Conservation (phyloP, 1,284 basidiomycete species). For the Puccinia horiana region DNA sequence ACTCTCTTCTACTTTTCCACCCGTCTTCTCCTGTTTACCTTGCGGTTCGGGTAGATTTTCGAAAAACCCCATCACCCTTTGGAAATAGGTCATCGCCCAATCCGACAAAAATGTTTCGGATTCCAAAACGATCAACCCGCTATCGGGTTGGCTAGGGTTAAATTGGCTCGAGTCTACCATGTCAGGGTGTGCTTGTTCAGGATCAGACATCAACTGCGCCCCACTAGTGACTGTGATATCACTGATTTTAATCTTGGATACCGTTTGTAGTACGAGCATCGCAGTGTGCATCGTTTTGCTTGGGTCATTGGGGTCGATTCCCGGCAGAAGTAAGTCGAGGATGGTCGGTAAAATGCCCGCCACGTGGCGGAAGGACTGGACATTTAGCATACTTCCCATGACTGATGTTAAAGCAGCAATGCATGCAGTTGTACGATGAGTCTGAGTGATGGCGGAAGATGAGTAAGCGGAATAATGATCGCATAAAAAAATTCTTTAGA, state of each 20-base stretch:
- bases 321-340: slow-evolving; percentile 84
- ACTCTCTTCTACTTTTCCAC: slow-evolving; percentile 80
- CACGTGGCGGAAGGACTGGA: slow-evolving; percentile 74
- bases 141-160: slow-evolving; percentile 41
- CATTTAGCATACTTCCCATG: slow-evolving; percentile 74
- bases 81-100: slow-evolving; percentile 86
- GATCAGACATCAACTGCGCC: slow-evolving; percentile 50
- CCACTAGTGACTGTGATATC: slow-evolving; percentile 66
- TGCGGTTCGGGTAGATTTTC: slow-evolving; percentile 81
- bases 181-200: slow-evolving; percentile 45
- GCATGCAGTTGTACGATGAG: slow-evolving; percentile 86
- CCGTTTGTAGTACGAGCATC: slow-evolving; percentile 56
- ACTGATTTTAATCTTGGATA: slow-evolving; percentile 71
- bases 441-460: slow-evolving; percentile 60
- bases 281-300: slow-evolving; percentile 72
- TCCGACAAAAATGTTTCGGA: slow-evolving; percentile 79
- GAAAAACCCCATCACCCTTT: slow-evolving; percentile 80
- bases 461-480: slow-evolving; percentile 17
- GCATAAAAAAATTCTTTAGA: slow-evolving; percentile 10
- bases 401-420: slow-evolving; percentile 83
- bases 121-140: slow-evolving; percentile 67
- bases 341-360: slow-evolving; percentile 86
- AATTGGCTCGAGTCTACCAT: slow-evolving; percentile 51
- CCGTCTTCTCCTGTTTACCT: slow-evolving; percentile 66
- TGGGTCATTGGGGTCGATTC: slow-evolving; percentile 92